Conservation (phyloP, 2,329 filamentous ascomycete species). For the Pseudogymnoascus sp. region DNA sequence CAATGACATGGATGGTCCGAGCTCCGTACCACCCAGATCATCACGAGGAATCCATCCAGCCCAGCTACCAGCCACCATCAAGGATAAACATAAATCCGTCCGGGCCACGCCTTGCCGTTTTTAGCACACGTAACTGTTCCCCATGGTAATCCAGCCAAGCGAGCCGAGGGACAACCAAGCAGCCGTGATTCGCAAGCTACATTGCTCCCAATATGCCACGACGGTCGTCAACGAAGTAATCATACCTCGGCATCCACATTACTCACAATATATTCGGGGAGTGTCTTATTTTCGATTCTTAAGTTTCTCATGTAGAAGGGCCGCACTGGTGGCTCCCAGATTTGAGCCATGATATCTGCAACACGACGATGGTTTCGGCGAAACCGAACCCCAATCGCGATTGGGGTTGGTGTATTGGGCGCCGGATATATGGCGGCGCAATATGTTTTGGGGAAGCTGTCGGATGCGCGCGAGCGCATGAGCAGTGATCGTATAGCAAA, state of each 20-base stretch:
- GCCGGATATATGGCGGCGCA: slow-evolving; percentile 87
- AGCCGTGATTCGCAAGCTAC: slow-evolving; percentile 2
- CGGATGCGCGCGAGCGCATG: slow-evolving; percentile 92
- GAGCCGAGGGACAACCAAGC: slow-evolving; percentile 8
- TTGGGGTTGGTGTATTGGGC: slow-evolving; percentile 80
- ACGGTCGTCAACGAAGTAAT: background rate
- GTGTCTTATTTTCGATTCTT: background rate
- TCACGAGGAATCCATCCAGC: background rate
- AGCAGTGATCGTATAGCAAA: slow-evolving; percentile 90
- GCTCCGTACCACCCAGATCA: background rate
- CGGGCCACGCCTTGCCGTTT: background rate
- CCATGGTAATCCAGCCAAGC: slow-evolving; percentile 2
- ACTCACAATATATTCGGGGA: background rate
- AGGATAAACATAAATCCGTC: background rate
- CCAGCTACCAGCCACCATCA: too few relatives aligned
- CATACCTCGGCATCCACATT: background rate
- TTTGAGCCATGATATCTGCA: slow-evolving; percentile 50
- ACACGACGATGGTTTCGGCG: slow-evolving; percentile 86
- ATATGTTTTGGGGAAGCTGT: slow-evolving; percentile 86
- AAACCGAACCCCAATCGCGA: slow-evolving; percentile 81
- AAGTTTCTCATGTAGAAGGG: slow-evolving; percentile 4
- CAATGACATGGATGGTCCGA: slow-evolving; percentile 3
- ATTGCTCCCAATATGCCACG: background rate
- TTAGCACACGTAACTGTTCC: background rate
- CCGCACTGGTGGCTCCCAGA: slow-evolving; percentile 8